Evolutionary conservation across 129 eudicot genomes (phyloP).

Genomic region (Ambrosia artemisiifolia): DNA sequence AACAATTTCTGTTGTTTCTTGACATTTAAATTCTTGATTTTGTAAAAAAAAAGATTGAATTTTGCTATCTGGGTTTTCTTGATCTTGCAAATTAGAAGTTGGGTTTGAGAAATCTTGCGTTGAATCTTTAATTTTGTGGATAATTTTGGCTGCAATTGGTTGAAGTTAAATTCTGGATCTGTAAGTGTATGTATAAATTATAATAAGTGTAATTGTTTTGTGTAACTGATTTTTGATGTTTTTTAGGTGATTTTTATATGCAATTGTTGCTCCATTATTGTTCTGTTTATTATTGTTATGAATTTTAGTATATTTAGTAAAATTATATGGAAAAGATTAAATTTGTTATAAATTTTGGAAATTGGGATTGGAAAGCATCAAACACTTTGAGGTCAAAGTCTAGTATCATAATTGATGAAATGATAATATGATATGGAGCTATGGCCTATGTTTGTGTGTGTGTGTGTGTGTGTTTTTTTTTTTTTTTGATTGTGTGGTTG

Average conservation of each 20-base stretch:
- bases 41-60: not conserved
- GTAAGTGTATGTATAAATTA: not conserved
- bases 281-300: not conserved
- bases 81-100: constrained; percentile 5
- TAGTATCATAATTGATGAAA: too few relatives aligned
- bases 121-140: constrained; percentile 25
- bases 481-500: constrained; percentile 18
- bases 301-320: not conserved
- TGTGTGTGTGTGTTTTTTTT: not conserved
- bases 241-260: not conserved
- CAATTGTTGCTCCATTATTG: not conserved
- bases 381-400: not conserved
- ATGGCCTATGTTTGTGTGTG: too few relatives aligned
- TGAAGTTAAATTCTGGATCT: constrained; percentile 13
- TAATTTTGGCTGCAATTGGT: not conserved
- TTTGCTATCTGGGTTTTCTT: constrained; percentile 16
- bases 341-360: not conserved
- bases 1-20: not conserved
- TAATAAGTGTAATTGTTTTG: not conserved
- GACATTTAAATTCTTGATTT: not conserved
- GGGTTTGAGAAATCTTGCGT: not conserved
- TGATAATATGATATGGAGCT: not conserved
- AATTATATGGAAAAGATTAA: constrained; percentile 4
- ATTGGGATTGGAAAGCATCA: not conserved
- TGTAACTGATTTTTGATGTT: not conserved